A percentile compares a stretch with the other conserved stretches of the same genome.
phyloP scores from a whole-genome alignment of 2,329 filamentous ascomycete species.

The Clarireedia monteithiana region DNA sequence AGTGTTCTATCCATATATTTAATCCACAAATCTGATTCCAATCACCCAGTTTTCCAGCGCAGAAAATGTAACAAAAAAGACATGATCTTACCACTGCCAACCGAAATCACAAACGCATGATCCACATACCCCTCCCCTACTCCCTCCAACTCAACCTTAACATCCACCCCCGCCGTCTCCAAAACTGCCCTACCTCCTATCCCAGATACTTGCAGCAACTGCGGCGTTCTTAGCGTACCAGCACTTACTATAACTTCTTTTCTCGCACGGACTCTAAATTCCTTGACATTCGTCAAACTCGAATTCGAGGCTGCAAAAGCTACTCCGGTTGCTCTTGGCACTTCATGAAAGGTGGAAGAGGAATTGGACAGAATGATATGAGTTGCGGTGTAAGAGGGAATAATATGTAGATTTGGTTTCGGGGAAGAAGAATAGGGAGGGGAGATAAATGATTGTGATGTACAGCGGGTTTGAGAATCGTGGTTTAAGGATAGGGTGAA shows the following conservation, averaged over 20 bases:
- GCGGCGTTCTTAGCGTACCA: slow-evolving; percentile 43
- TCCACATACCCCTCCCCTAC: slow-evolving; percentile 46
- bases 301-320: not conserved
- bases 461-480: not conserved
- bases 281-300: not conserved
- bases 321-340: not conserved
- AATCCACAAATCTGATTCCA: too few species aligned
- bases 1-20: not conserved
- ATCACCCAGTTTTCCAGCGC: not conserved
- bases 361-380: not conserved
- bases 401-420: slow-evolving; percentile 1
- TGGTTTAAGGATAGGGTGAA: not conserved
- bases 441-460: not conserved
- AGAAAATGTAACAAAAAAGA: not conserved
- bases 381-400: not conserved
- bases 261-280: slow-evolving; percentile 12
- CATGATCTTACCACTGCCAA: not conserved
- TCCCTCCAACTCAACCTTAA: slow-evolving; percentile 37
- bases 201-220: slow-evolving; percentile 44
- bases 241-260: slow-evolving; percentile 42
- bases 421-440: not conserved
- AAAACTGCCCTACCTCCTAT: slow-evolving; percentile 39
- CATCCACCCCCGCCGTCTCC: slow-evolving; percentile 33
- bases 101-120: slow-evolving; percentile 17
- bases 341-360: not conserved